These are phyloP conservation scores for Nemophila menziesii DNA, from an alignment of 257 asterid genomes.

Conservation along the genomic window DNA sequence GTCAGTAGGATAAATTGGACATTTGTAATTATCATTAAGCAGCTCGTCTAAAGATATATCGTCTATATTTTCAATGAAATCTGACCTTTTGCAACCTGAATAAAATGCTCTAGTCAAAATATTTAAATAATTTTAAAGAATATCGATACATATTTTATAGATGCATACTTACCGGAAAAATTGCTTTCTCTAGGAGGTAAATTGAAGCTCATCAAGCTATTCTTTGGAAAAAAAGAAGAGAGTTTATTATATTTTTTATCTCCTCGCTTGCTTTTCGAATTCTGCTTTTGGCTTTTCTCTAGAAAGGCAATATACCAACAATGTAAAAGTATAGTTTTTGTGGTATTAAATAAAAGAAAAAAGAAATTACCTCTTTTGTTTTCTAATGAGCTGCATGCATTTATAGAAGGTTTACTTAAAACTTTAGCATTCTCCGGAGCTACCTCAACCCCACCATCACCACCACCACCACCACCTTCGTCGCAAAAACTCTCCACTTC, in stretches of 20 bases:
- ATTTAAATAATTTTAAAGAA: not conserved
- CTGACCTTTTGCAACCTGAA: conserved; percentile 71
- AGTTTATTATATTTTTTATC: conserved; percentile 68
- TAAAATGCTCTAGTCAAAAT: conserved; percentile 16
- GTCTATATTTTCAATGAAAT: conserved; percentile 49
- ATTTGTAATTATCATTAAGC: conserved; percentile 50
- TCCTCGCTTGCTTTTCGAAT: conserved; percentile 41
- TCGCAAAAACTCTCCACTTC: conserved; percentile 55
- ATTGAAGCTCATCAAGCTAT: conserved; percentile 66
- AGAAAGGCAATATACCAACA: conserved; percentile 8
- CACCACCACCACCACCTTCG: conserved; percentile 12
- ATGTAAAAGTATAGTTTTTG: not conserved
- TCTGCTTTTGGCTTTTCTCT: conserved; percentile 65
- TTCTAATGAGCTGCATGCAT: conserved; percentile 12
- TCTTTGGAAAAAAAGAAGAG: conserved; percentile 52
- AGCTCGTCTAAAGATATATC: conserved; percentile 69
- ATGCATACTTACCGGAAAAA: conserved; percentile 49
- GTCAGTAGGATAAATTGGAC: conserved; percentile 37
- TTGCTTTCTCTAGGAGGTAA: conserved; percentile 65
- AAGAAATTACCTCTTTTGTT: conserved; percentile 15
- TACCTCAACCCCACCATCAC: not conserved
- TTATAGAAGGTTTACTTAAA: conserved; percentile 10
- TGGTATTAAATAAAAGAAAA: not conserved
- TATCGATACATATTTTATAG: not conserved
- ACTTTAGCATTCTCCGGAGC: conserved; percentile 34